Conservation (phyloP, 306 rosid species). For the Prunus padus region DNA sequence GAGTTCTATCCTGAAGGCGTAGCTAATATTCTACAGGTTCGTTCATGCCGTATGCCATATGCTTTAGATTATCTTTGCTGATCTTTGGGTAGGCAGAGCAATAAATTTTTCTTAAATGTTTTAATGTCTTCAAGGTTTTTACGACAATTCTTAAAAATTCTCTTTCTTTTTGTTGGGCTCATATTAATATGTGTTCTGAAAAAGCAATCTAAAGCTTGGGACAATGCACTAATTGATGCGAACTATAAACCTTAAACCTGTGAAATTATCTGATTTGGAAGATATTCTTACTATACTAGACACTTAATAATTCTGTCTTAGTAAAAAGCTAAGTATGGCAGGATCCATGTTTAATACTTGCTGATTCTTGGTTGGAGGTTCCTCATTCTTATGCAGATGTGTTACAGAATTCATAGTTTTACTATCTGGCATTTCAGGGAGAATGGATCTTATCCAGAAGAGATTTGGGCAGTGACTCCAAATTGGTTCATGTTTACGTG, state of each 20-base stretch:
- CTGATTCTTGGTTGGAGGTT: neutral
- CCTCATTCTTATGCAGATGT: neutral
- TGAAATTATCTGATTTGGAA: neutral
- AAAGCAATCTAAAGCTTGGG: neutral
- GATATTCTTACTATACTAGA: neutral
- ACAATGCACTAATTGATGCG: neutral
- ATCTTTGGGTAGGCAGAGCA: constrained; percentile 9
- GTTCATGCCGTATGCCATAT: constrained; percentile 36
- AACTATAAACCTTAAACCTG: neutral
- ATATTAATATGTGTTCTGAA: neutral
- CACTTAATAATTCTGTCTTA: too few relatives aligned
- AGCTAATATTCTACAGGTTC: constrained; percentile 83
- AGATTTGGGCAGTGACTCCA: constrained; percentile 58
- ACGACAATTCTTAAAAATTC: neutral
- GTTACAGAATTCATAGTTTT: neutral
- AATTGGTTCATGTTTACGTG: constrained; percentile 64
- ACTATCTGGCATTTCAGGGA: constrained; percentile 60
- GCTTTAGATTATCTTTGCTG: constrained; percentile 14
- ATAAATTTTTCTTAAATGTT: neutral
- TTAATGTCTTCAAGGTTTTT: neutral
- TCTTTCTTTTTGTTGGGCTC: constrained; percentile 4
- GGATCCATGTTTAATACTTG: neutral
- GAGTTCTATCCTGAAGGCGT: constrained; percentile 99
- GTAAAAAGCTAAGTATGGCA: neutral
- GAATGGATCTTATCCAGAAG: constrained; percentile 92